Base-by-base conservation (phyloP, 352 stramenopile genomes). In the Pythium volutum region DNA sequence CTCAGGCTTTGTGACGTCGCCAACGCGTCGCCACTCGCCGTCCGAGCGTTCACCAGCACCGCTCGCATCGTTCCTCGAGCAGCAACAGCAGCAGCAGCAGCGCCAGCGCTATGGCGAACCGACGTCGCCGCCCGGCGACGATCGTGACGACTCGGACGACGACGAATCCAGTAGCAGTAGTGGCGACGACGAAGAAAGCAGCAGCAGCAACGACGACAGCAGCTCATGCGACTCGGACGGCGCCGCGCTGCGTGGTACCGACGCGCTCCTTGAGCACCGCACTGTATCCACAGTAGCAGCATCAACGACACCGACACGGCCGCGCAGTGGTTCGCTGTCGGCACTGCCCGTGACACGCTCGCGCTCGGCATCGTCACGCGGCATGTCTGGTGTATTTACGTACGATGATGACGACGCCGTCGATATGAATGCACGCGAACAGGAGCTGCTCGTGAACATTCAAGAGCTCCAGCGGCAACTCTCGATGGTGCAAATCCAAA, bases 391-490 rank as follows among this genome's bases (percentile, higher is more conserved):
- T 15, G 59, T 42, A 31, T 77, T 86, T 41, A 64, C 60, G 22
- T 73, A 73, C 29, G 80, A 87, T 18, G 79, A 93, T 22, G 83
- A 88, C 18, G 81, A 91, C 34, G 50, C 76, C 12, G 69, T 76
- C 54, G 80, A 90, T 33, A 91, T 91, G 77, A 93, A 90, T 34
- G 84, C 81, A 26, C 68, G 72, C 27, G 88, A 96, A 55, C 88
- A 97, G 57, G 86, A 95, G 61, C 79, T 97, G 63, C 69, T 97
- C 33, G 82, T 91, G 25, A 95, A 89, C 61, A 97, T 97, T 66
- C 89, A 97, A 42, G 89, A 97, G 63, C 74, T 97, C 20, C 89
- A 97, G 59, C 71, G 87, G 3, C 87, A 97, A 54, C 75, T 97
- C 12, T 88, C 78, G 15, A 93, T 89, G 81, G 84, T 93, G 52